phyloP scores from a whole-genome alignment of 257 asterid genomes.

The Solanum sejunctum region DNA sequence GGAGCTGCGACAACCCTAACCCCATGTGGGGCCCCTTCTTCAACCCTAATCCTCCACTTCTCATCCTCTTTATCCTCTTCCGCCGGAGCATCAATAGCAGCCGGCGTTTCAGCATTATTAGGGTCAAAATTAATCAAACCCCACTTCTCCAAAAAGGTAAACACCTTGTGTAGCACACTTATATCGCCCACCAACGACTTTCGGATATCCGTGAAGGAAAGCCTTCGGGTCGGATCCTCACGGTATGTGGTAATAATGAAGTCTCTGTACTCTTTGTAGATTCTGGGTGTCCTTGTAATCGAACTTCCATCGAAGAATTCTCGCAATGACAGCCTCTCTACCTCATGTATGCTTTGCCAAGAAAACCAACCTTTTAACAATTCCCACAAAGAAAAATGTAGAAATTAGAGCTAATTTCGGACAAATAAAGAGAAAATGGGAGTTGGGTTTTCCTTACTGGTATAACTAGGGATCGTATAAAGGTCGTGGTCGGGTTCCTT shows the following conservation, averaged over 20 bases:
- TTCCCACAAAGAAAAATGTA: neutral
- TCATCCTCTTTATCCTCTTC: slow-evolving; percentile 45
- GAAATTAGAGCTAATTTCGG: neutral
- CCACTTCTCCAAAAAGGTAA: slow-evolving; percentile 79
- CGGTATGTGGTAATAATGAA: slow-evolving; percentile 71
- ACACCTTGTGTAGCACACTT: slow-evolving; percentile 62
- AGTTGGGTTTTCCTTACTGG: slow-evolving; percentile 36
- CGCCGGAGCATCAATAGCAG: neutral
- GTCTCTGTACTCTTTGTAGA: slow-evolving; percentile 82
- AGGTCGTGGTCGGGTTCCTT: slow-evolving; percentile 46
- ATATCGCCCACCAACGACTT: slow-evolving; percentile 86
- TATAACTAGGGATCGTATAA: slow-evolving; percentile 82
- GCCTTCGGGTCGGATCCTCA: slow-evolving; percentile 51
- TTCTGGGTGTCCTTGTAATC: slow-evolving; percentile 60
- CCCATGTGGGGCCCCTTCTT: slow-evolving; percentile 93
- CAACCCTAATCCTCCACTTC: slow-evolving; percentile 63
- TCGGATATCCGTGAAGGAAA: slow-evolving; percentile 64
- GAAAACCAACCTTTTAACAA: slow-evolving; percentile 66
- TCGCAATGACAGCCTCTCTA: slow-evolving; percentile 55
- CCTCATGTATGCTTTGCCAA: slow-evolving; percentile 74
- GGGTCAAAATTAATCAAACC: slow-evolving; percentile 72
- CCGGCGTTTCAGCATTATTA: neutral
- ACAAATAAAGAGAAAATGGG: neutral
- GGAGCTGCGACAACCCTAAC: slow-evolving; percentile 90
- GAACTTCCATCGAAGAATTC: slow-evolving; percentile 81